Evolutionary conservation across 768 basidiomycete genomes (phyloP).

Genomic region (Pulveroboletus sp.): DNA sequence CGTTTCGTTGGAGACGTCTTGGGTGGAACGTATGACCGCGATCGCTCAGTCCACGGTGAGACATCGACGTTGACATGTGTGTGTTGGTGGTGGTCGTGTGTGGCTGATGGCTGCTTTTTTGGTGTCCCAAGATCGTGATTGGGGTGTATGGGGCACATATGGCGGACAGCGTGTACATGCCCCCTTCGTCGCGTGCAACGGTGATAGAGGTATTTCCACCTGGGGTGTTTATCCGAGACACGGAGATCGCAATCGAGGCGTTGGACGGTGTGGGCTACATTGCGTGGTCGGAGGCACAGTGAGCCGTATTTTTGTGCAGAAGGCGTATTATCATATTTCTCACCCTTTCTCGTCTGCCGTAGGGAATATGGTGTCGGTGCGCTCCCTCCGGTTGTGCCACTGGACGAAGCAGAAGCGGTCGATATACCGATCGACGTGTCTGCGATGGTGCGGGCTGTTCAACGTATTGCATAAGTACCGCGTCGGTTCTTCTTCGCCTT

Average conservation of each 20-base stretch:
- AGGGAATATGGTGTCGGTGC: constrained; percentile 35
- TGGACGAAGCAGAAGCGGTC: not conserved
- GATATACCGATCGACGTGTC: not conserved
- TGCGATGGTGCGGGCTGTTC: not conserved
- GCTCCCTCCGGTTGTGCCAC: constrained; percentile 26
- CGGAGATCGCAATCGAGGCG: constrained; percentile 50
- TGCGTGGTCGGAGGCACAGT: constrained; percentile 50
- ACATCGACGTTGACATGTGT: not conserved
- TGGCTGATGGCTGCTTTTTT: not conserved
- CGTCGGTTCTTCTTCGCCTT: not conserved
- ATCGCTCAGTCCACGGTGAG: constrained; percentile 66
- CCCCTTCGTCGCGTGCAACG: constrained; percentile 51
- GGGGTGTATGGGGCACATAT: constrained; percentile 59
- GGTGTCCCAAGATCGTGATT: constrained; percentile 45
- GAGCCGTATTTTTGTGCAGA: constrained; percentile 5
- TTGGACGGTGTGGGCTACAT: constrained; percentile 49
- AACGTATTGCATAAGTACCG: not conserved
- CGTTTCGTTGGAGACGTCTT: constrained; percentile 47
- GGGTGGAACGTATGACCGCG: constrained; percentile 60
- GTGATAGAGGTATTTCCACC: constrained; percentile 76
- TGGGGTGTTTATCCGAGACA: constrained; percentile 59
- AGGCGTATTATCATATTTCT: not conserved
- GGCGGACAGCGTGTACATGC: constrained; percentile 68
- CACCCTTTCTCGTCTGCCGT: not conserved
- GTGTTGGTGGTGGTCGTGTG: not conserved